Evolutionary conservation across 1,139 yeast species (phyloP).

Genomic region (Saccharomyces hybrid): DNA sequence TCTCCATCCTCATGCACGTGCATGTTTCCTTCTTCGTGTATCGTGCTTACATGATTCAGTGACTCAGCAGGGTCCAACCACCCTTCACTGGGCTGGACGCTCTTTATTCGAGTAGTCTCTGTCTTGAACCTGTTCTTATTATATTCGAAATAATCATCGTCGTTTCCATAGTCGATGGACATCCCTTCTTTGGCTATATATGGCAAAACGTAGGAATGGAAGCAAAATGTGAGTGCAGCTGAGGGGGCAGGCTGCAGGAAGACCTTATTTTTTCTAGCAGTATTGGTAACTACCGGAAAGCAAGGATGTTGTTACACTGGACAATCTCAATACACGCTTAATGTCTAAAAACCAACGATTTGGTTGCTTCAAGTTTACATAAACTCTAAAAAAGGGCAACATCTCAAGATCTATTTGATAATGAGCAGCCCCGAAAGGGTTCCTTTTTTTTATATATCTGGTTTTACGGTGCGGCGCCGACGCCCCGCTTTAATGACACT

Average conservation of each 20-base stretch:
- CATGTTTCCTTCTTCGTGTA: not conserved
- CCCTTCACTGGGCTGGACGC: not conserved
- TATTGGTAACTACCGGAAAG: not conserved
- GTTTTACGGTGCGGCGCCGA: not conserved
- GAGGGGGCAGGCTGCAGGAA: not conserved
- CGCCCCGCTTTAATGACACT: not conserved
- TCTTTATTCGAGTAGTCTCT: not conserved
- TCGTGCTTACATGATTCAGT: not conserved
- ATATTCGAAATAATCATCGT: not conserved
- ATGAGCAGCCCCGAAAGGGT: no score
- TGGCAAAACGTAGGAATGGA: not conserved
- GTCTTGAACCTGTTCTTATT: not conserved
- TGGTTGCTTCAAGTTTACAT: not conserved
- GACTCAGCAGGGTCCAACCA: not conserved
- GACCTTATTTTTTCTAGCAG: not conserved
- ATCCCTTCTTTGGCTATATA: not conserved
- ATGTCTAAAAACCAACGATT: not conserved
- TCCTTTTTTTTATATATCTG: not conserved
- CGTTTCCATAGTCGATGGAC: not conserved
- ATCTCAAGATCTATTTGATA: not conserved
- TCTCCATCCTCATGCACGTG: not conserved
- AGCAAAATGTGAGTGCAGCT: not conserved
- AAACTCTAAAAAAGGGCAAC: not conserved
- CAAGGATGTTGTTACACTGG: no score
- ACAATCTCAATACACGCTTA: not conserved